Evolutionary conservation across 352 stramenopile species (phyloP).

Genomic region (Saprolegnia diclina): DNA sequence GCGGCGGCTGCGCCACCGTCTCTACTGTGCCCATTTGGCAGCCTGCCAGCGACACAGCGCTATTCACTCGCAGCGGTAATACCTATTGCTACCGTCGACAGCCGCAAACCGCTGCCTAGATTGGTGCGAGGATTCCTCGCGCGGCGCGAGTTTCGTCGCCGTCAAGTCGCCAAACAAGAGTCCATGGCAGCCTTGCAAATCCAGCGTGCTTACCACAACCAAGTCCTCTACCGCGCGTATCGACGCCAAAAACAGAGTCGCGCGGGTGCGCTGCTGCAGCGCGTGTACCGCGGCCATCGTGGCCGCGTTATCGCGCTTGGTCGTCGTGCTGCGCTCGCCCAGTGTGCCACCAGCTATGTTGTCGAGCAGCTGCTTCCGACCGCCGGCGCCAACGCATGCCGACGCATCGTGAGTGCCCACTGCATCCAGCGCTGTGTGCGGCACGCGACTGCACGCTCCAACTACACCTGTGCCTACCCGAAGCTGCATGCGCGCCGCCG

Average conservation of each 20-base stretch:
- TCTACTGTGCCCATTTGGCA: background rate
- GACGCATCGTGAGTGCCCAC: background rate
- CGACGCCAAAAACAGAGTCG: constrained; percentile 9
- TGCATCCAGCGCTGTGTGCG: constrained; percentile 17
- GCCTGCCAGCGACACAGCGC: background rate
- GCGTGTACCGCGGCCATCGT: constrained; percentile 3
- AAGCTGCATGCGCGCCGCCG: background rate
- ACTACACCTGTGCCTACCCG: background rate
- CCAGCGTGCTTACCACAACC: constrained; percentile 1
- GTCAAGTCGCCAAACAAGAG: background rate
- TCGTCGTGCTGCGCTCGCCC: background rate
- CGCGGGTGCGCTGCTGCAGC: background rate
- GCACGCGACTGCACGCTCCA: background rate
- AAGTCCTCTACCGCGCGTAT: constrained; percentile 5
- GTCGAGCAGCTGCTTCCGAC: background rate
- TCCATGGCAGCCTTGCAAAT: background rate
- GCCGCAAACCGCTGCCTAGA: background rate
- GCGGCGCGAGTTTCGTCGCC: background rate
- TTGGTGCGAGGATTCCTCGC: background rate
- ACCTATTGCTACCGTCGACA: no score
- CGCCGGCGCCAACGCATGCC: background rate
- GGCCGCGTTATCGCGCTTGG: background rate
- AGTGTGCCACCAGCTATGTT: background rate
- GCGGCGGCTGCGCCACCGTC: background rate
- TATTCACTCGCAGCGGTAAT: constrained; percentile 3